A percentile compares a stretch with the other conserved stretches of the same genome.
Conservation (phyloP, 345 rosid genomes). For the Gossypium thurberi region DNA sequence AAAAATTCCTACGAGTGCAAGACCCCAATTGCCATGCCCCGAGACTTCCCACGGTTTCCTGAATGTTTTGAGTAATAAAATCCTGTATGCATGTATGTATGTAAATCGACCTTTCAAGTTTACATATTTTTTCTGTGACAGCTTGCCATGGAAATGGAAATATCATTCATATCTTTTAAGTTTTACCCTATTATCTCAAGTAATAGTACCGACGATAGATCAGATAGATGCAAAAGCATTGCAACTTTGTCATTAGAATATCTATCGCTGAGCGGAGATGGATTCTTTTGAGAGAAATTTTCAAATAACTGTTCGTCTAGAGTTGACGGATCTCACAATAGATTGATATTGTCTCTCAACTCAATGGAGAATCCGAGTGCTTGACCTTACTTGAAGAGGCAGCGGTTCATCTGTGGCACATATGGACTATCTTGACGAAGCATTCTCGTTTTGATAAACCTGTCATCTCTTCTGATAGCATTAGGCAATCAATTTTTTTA, state of each 20-base stretch:
- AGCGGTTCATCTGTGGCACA: too few species aligned
- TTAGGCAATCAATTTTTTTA: too few species aligned
- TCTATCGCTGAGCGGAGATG: too few species aligned
- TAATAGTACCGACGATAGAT: background rate
- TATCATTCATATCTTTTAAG: background rate
- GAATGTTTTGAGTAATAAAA: constrained; percentile 13
- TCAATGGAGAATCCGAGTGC: too few species aligned
- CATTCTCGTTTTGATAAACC: too few species aligned
- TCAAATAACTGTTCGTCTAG: too few species aligned
- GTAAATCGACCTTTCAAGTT: constrained; percentile 17
- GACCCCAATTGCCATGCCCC: constrained; percentile 8
- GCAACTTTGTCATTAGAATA: constrained; percentile 1
- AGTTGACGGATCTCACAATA: too few species aligned
- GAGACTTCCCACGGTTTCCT: background rate
- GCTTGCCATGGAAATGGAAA: constrained; percentile 16
- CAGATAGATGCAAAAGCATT: background rate
- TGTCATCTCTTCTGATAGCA: too few species aligned
- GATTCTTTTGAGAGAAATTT: too few species aligned
- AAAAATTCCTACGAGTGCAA: constrained; percentile 20
- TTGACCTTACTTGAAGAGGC: too few species aligned
- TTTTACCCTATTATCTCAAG: background rate
- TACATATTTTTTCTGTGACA: background rate
- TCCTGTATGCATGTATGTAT: constrained; percentile 17
- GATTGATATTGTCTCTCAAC: too few species aligned
- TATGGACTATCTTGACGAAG: too few species aligned